Evolutionary conservation across 164 flowering plant species (phyloP).

Genomic region (Magnolia officinalis): DNA sequence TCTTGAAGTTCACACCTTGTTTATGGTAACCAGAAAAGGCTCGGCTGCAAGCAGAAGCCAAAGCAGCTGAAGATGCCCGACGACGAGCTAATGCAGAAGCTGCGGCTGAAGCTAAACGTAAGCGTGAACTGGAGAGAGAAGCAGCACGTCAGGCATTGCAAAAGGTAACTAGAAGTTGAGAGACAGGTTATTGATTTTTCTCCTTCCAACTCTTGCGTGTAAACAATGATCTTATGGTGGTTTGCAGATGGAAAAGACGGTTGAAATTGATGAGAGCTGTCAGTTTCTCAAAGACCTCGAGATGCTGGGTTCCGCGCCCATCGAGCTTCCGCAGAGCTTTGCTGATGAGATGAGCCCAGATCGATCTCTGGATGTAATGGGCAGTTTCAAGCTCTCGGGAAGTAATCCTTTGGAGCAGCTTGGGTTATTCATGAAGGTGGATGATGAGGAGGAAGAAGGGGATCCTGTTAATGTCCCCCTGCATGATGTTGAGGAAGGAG

Average conservation of each 20-base stretch:
- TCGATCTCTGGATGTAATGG: constrained; percentile 50
- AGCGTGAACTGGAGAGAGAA: constrained; percentile 79
- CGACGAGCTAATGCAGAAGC: constrained; percentile 64
- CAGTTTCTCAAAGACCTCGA: constrained; percentile 72
- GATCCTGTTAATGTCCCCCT: constrained; percentile 25
- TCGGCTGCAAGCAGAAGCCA: constrained; percentile 80
- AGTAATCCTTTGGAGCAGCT: constrained; percentile 78
- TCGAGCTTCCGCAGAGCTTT: constrained; percentile 44
- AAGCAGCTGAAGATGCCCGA: constrained; percentile 83
- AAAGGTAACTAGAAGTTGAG: constrained; percentile 38
- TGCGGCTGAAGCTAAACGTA: constrained; percentile 67
- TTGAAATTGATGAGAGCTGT: constrained; percentile 75
- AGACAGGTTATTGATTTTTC: no score
- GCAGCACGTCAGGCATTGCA: constrained; percentile 81
- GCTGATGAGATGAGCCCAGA: constrained; percentile 72
- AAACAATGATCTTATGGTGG: not conserved
- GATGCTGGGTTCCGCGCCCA: constrained; percentile 54
- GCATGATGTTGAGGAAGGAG: constrained; percentile 77
- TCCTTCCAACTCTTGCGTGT: not conserved
- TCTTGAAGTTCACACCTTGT: not conserved
- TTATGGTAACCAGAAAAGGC: constrained; percentile 56
- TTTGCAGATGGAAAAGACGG: constrained; percentile 84
- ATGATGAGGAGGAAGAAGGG: constrained; percentile 61
- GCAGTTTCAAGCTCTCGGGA: constrained; percentile 56
- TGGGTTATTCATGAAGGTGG: constrained; percentile 76